Conservation (phyloP, 805 yeast species). For the Ogataea saltuana region DNA sequence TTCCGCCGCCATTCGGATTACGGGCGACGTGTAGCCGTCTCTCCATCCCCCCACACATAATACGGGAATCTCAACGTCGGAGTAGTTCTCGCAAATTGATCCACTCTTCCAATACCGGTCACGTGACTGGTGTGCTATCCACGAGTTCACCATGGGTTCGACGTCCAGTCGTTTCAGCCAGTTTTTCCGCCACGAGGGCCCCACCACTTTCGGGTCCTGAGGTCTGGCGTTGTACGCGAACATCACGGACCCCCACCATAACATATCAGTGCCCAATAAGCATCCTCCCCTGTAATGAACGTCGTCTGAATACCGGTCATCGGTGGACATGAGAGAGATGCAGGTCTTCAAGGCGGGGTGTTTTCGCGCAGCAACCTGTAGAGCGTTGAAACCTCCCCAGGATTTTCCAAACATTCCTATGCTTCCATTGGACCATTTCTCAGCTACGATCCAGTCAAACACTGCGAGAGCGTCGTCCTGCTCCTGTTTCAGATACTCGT, state of each 20-base stretch:
- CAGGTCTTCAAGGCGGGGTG: conserved; percentile 45
- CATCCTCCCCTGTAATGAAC: conserved; percentile 49
- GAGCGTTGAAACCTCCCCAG: conserved; percentile 48
- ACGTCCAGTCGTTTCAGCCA: conserved; percentile 40
- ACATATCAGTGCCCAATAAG: conserved; percentile 43
- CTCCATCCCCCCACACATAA: conserved; percentile 39
- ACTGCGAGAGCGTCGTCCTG: conserved; percentile 39
- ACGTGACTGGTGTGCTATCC: conserved; percentile 44
- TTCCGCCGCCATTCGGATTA: conserved; percentile 42
- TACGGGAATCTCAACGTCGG: conserved; percentile 41
- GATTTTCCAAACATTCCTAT: conserved; percentile 49
- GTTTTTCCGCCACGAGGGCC: conserved; percentile 39
- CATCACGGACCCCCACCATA: conserved; percentile 52
- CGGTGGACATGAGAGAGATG: conserved; percentile 45
- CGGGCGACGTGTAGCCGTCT: conserved; percentile 35
- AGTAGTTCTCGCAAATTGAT: conserved; percentile 41
- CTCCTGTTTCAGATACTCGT: conserved; percentile 43
- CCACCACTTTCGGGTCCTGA: conserved; percentile 43
- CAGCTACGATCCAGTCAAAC: conserved; percentile 2
- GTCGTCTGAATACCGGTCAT: conserved; percentile 46
- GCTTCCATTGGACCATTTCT: conserved; percentile 44
- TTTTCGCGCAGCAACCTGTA: conserved; percentile 45
- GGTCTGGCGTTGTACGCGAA: conserved; percentile 44
- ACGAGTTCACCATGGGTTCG: conserved; percentile 40
- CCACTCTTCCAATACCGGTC: conserved; percentile 49